Percentiles rank a stretch among this genome's conserved stretches.
phyloP scores from a whole-genome alignment of 139 green algal species.

The Volvox africanus region DNA sequence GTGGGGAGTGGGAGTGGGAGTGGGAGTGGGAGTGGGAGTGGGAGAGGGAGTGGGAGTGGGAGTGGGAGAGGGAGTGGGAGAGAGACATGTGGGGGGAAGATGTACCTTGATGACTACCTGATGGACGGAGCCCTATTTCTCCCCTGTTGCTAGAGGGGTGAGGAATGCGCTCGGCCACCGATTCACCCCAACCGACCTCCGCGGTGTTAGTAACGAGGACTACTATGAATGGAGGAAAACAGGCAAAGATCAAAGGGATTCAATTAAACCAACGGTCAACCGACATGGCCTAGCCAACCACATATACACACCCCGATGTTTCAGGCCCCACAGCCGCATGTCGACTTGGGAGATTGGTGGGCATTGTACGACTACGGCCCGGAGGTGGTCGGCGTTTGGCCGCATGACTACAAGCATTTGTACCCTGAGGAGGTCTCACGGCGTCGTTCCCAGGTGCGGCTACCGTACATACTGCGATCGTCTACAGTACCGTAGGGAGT shows the following conservation, averaged over 20 bases:
- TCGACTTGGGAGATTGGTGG: conserved; percentile 90
- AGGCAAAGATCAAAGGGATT: too few species aligned
- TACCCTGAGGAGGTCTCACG: conserved; percentile 86
- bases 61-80: not conserved
- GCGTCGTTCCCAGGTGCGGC: conserved; percentile 49
- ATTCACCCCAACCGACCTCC: too few species aligned
- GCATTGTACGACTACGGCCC: conserved; percentile 93
- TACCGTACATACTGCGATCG: not conserved
- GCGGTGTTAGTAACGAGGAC: too few species aligned
- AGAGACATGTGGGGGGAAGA: not conserved
- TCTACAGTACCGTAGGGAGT: too few species aligned
- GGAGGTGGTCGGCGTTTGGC: conserved; percentile 81
- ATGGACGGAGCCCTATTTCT: too few species aligned
- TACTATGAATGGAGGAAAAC: too few species aligned
- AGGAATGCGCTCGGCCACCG: too few species aligned
- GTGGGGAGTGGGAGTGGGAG: not conserved
- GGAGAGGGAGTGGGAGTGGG: not conserved
- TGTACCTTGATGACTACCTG: too few species aligned
- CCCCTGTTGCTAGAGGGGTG: too few species aligned
- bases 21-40: not conserved
- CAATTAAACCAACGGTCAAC: too few species aligned
- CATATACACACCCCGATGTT: too few species aligned
- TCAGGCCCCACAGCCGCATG: conserved; percentile 71
- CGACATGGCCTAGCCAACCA: too few species aligned
- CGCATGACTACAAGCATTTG: conserved; percentile 74